Evolutionary conservation across 2,329 filamentous ascomycete species (phyloP), one percentile per base, ranked within the genome.

Genomic region (Fusarium oxysporum): DNA sequence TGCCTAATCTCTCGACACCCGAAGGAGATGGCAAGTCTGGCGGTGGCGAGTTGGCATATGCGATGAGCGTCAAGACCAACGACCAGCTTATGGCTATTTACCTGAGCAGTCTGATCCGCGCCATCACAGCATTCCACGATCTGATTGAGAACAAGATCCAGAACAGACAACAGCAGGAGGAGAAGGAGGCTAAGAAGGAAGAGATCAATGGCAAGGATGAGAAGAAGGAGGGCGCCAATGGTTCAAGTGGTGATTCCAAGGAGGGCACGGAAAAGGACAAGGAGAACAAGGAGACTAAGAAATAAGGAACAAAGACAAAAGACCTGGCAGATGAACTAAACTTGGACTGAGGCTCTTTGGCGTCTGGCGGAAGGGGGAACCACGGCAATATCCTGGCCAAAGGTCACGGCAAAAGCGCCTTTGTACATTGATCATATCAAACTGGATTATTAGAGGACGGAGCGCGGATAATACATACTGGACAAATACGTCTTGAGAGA

Each of bases 101-200:
- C 84, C 88, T 99, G 61, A 97, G 94, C 85, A 97, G 94, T 85
- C 86, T 78, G 86, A 98, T 99, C 84, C 90, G 96, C 70, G 96
- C 96, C 64, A 99, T 99, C 80, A 98, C 96, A 17, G 96, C 96
- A 12, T 99, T 98, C 92, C 96, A 99, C 83, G 96, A 99, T 81
- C 86, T 99, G 76, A 99, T 99, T 76, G 96, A 99, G 87, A 99
- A 99, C 87, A 99, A 99, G 89, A 98, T 98, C 76, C 96, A 98
- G 86, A 99, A 99, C 85, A 90, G 96, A 82, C 95, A 98, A 84
- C 94, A 97, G 82, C 93, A 97, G 80, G 96, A 98, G 80, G 96
- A 99, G 80, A 96, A 96, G 85, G 96, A 98, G 77, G 89, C 92
- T 79, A 94, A 94, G 85, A 94, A 95, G 80, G 91, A 92, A 54